Base-by-base conservation (phyloP, 2,329 filamentous ascomycete species). In the Aspergillus udagawae region DNA sequence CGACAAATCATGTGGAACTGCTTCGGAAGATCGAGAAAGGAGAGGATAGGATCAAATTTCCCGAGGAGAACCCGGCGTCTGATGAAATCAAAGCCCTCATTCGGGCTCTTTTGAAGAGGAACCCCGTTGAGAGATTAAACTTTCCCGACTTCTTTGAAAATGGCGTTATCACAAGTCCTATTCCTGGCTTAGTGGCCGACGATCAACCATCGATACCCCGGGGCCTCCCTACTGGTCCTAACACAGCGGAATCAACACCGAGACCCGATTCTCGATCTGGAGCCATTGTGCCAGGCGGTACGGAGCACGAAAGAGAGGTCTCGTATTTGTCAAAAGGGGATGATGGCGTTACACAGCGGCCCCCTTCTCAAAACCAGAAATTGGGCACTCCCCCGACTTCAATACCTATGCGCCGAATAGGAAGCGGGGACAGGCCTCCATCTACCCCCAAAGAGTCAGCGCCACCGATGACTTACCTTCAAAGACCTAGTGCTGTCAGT, bases 1-100 rank as follows among this genome's bases (percentile, higher is more conserved):
- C 94, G 32, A 86, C 86, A 55, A 97, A 99, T 70, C 94, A 99
- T 69, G 92, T 99, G 44, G 94, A 99, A 72, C 79, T 99, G 38
- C 82, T 97, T 47, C 86, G 91, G 60, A 94, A 90, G 77, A 99
- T 99, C 63, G 93, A 97, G 73, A 88, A 88, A 59, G 87, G 89
- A 20, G 89, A 95, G 61, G 93, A 97, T 70, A 81, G 85, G 60
- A 95, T 97, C 74, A 86, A 83, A 62, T 97, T 97, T 65, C 86
- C 89, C 0, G 84, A 85, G 65, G 89, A 92, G 51, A 83, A 85
- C 32, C 79, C 83, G 51, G 84, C 90, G 58, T 93, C 86, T 63
- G 76, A 86, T 50, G 88, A 89, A 9, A 85, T 97, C 77, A 96
- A 96, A 73, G 80, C 82, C 23, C 78, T 97, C 20, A 92, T 97